Evolutionary conservation across 345 rosid genomes (phyloP), one percentile per base, ranked within the genome.

Genomic region (Hevea brasiliensis): DNA sequence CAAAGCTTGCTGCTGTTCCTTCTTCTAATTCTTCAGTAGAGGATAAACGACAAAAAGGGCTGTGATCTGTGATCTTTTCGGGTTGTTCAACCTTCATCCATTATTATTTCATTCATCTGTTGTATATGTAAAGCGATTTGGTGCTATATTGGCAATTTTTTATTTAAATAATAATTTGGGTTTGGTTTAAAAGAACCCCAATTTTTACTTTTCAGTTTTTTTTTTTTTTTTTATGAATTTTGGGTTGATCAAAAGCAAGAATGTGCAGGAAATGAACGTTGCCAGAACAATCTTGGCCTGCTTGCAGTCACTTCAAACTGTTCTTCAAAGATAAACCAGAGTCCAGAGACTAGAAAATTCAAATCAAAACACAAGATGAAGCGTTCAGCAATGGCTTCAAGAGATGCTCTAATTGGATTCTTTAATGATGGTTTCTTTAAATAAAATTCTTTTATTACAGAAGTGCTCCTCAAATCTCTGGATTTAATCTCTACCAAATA

Each of bases 1-100:
- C 81, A 9, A 84, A 84, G 78, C 74, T 75, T 40, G 72, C 70
- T 26, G 42, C 69, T 41, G 62, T n/a, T n/a, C n/a, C n/a, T n/a
- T n/a, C n/a, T n/a, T n/a, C n/a, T n/a, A n/a, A n/a, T n/a, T n/a
- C n/a, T n/a, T n/a, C n/a, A n/a, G n/a, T 3, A 23, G 47, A 80
- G 26, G 65, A 70, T 6, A 59, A 27, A 11, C 65, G 44, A 29
- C 69, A 15, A 8, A 15, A 57, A 27, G 41, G 55, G 9, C 26
- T 58, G 65, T 41, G 41, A 27, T 26, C 26, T 58, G 65, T 41
- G 41, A 27, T 26, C 53, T 6, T 32, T 32, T 53, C 17, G 35
- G 13, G 5, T 63, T 37, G 40, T 67, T 48, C 0, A 9, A 3
- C 23, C 13, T 40, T 65, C 9, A 4, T 32, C 6, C 8, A 7